These are phyloP conservation scores for Lepidopterella palustris DNA, from an alignment of 495 filamentous ascomycete species.

Conservation along the genomic window DNA sequence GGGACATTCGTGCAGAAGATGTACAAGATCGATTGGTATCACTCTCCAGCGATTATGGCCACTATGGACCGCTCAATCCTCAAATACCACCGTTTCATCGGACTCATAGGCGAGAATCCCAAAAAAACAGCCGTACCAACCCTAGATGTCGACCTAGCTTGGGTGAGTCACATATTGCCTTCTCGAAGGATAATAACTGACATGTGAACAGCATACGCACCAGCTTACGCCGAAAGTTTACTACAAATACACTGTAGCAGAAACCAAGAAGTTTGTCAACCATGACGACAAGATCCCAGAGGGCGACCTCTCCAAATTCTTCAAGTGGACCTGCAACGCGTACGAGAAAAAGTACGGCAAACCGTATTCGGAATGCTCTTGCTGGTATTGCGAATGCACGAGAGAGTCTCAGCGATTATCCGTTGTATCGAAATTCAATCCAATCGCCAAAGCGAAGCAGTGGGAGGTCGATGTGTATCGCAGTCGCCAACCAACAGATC, in stretches of 20 bases:
- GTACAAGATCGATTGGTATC: conserved; percentile 70
- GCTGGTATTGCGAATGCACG: conserved; percentile 85
- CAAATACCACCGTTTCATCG: conserved; percentile 66
- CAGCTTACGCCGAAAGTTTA: conserved; percentile 60
- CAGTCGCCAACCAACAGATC: conserved; percentile 45
- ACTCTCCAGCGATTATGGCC: conserved; percentile 52
- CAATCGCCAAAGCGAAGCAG: conserved; percentile 36
- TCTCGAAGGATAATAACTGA: no score
- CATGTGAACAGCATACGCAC: conserved; percentile 52
- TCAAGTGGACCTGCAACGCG: conserved; percentile 66
- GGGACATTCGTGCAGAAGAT: conserved; percentile 78
- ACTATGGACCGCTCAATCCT: conserved; percentile 62
- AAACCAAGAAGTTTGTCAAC: conserved; percentile 55
- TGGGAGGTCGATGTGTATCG: conserved; percentile 48
- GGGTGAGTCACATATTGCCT: no score
- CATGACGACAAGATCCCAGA: conserved; percentile 84
- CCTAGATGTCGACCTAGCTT: conserved; percentile 80
- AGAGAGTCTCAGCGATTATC: conserved; percentile 54
- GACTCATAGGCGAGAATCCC: conserved; percentile 54
- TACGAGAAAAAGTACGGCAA: conserved; percentile 59
- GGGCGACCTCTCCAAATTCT: conserved; percentile 51
- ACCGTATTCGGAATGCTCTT: conserved; percentile 76
- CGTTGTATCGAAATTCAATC: conserved; percentile 32
- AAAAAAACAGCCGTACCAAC: conserved; percentile 64
- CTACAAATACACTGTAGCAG: conserved; percentile 45